Evolutionary conservation across 208 protist species (phyloP).

Genomic region (Angomonas ambiguus): DNA sequence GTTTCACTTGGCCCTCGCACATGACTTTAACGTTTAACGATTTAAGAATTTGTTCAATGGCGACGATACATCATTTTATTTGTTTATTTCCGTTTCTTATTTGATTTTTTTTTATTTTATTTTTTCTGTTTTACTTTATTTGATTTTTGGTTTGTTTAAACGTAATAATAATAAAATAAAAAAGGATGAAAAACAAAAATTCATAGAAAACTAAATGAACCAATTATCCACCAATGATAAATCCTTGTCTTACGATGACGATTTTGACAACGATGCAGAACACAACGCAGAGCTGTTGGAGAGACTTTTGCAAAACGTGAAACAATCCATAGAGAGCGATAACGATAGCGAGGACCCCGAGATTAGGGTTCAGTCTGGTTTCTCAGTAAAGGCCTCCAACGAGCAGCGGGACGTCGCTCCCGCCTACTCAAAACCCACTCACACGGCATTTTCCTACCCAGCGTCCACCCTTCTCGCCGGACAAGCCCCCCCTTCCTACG

Average conservation of each 20-base stretch:
- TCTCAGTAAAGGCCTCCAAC: neutral
- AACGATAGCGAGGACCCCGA: conserved; percentile 19
- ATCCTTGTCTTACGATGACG: neutral
- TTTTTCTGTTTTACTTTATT: conserved; percentile 6
- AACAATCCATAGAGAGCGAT: conserved; percentile 14
- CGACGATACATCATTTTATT: neutral
- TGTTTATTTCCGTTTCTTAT: neutral
- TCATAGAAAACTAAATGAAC: conserved; percentile 4
- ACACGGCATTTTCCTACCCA: neutral
- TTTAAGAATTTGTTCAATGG: neutral
- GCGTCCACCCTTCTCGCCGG: neutral
- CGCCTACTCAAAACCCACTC: neutral
- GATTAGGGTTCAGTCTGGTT: neutral
- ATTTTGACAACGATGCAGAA: conserved; percentile 23
- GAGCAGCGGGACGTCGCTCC: neutral
- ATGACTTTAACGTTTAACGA: too few relatives aligned
- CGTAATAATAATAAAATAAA: conserved; percentile 1
- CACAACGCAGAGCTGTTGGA: conserved; percentile 1
- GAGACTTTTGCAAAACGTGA: neutral
- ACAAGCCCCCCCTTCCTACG: conserved; percentile 8
- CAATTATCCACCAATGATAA: neutral
- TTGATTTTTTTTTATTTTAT: conserved; percentile 10
- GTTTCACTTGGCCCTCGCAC: too few relatives aligned
- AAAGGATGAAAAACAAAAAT: conserved; percentile 6
- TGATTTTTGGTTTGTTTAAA: conserved; percentile 5